Percentiles rank a stretch among this genome's conserved stretches.
Conservation (phyloP, 306 rosid species). For the Hippophae tibetana region DNA sequence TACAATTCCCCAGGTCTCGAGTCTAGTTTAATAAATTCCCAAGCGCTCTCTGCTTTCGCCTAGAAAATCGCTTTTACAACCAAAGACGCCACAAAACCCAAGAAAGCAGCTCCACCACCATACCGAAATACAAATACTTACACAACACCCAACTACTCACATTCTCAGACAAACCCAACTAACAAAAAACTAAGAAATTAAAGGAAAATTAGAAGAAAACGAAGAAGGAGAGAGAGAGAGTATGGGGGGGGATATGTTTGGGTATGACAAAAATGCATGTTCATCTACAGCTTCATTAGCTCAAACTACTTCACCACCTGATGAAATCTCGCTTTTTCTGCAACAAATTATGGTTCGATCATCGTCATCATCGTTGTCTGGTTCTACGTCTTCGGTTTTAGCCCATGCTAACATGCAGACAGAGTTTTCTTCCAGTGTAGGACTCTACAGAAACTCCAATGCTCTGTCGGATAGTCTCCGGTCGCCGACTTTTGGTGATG, state of each 20-base stretch:
- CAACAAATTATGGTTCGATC: constrained; percentile 77
- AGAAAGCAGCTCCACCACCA: not conserved
- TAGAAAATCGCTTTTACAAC: constrained; percentile 2
- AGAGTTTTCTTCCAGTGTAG: constrained; percentile 18
- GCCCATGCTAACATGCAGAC: constrained; percentile 4
- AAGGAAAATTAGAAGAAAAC: not conserved
- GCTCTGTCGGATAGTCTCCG: constrained; percentile 16
- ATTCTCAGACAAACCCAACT: not conserved
- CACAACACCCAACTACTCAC: constrained; percentile 7
- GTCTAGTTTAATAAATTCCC: not conserved
- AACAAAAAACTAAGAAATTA: not conserved
- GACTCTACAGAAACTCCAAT: constrained; percentile 17
- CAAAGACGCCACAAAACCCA: constrained; percentile 13
- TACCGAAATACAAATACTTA: not conserved
- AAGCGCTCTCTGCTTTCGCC: not conserved
- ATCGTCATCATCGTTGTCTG: constrained; percentile 28
- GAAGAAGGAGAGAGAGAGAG: constrained; percentile 5
- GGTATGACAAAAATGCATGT: constrained; percentile 22
- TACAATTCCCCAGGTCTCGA: not conserved
- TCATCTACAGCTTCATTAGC: constrained; percentile 26
- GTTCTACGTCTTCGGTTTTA: constrained; percentile 12
- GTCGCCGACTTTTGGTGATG: constrained; percentile 21
- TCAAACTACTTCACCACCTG: constrained; percentile 39
- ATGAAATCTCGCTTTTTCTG: constrained; percentile 81
- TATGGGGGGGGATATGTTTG: constrained; percentile 49